Conservation (phyloP, 176 grass and related monocot genomes). For the Oryza longistaminata region DNA sequence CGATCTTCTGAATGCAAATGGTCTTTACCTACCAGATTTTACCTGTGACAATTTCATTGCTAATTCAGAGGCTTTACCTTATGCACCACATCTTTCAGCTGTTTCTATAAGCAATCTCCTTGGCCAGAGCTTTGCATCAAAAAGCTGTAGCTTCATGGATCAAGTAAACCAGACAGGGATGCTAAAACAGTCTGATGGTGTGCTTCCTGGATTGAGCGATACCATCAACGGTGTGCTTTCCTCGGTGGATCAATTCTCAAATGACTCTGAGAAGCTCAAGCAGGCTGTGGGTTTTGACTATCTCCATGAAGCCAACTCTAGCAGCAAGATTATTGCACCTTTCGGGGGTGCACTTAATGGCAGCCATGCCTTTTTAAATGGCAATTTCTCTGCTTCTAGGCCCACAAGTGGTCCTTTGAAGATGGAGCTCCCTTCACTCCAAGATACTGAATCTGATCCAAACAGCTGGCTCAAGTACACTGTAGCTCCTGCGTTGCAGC, state of each 20-base stretch:
- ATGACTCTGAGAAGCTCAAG: conserved; percentile 63
- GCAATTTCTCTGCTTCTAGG: conserved; percentile 89
- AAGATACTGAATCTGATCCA: conserved; percentile 88
- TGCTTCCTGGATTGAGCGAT: conserved; percentile 55
- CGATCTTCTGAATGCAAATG: conserved; percentile 58
- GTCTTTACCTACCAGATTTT: conserved; percentile 58
- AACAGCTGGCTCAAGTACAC: conserved; percentile 68
- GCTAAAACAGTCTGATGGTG: conserved; percentile 59
- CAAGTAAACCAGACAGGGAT: conserved; percentile 48
- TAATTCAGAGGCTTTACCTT: conserved; percentile 56
- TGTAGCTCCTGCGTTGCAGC: conserved; percentile 52
- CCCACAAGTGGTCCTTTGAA: conserved; percentile 67
- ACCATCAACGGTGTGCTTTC: conserved; percentile 46
- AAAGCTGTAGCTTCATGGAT: conserved; percentile 57
- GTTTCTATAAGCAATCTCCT: conserved; percentile 57
- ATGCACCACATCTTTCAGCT: conserved; percentile 53
- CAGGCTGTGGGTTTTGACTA: conserved; percentile 56
- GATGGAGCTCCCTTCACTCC: conserved; percentile 99
- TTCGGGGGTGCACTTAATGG: conserved; percentile 51
- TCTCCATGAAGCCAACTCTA: conserved; percentile 59
- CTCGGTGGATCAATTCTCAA: conserved; percentile 58
- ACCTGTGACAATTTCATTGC: conserved; percentile 59
- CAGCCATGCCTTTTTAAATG: conserved; percentile 88
- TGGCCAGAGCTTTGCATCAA: conserved; percentile 57
- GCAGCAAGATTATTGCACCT: conserved; percentile 55